These are phyloP conservation scores for Kwoniella newhampshirensis DNA, from an alignment of 768 basidiomycete genomes.

Conservation along the genomic window DNA sequence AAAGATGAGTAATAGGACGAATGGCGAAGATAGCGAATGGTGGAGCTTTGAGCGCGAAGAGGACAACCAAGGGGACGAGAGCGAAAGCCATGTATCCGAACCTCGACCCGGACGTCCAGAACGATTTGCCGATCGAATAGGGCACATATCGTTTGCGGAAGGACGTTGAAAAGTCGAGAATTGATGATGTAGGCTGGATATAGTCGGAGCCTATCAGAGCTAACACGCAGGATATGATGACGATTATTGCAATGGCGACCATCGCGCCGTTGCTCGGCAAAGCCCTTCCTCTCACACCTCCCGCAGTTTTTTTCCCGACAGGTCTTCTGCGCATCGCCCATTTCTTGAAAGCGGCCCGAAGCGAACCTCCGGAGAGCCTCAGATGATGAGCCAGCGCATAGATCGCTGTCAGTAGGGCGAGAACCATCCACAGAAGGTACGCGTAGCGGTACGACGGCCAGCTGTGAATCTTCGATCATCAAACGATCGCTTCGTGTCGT, in stretches of 20 bases:
- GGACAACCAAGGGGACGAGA: conserved; percentile 67
- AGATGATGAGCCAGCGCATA: conserved; percentile 49
- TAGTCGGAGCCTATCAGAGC: conserved; percentile 69
- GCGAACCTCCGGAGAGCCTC: conserved; percentile 43
- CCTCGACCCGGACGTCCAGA: conserved; percentile 70
- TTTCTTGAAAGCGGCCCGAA: conserved; percentile 63
- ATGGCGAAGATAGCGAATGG: conserved; percentile 70
- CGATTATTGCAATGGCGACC: conserved; percentile 58
- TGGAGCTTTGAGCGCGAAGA: conserved; percentile 67
- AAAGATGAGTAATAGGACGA: conserved; percentile 63
- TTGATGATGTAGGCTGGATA: conserved; percentile 59
- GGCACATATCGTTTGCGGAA: conserved; percentile 55
- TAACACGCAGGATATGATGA: conserved; percentile 57
- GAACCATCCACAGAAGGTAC: conserved; percentile 51
- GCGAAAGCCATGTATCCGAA: conserved; percentile 72
- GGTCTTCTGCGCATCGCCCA: conserved; percentile 53
- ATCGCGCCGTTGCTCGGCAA: conserved; percentile 68
- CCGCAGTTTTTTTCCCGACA: conserved; percentile 24
- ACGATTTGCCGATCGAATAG: conserved; percentile 66
- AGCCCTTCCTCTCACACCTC: conserved; percentile 25
- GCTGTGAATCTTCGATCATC: conserved; percentile 29
- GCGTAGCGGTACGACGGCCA: conserved; percentile 51
- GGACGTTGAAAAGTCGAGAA: conserved; percentile 56
- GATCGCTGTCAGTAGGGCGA: conserved; percentile 39
- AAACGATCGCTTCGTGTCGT: no score